Percentiles rank a stretch among this genome's conserved stretches.
Evolutionary conservation across 2,329 filamentous ascomycete genomes (phyloP).

Genomic region (Amauroascus verrucosus): DNA sequence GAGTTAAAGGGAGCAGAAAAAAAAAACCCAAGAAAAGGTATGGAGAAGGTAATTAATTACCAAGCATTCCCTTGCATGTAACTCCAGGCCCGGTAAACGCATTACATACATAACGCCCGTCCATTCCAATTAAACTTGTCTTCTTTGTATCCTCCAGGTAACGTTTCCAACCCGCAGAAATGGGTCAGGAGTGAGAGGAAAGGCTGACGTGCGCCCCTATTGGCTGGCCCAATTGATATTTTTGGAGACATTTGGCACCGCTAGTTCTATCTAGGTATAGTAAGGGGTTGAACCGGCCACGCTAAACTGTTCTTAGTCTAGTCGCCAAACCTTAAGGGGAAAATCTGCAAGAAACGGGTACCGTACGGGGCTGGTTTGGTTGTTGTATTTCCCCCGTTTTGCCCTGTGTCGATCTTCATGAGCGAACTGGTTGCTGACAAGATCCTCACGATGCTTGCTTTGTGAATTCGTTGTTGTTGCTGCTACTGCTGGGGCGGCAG

Average conservation of each 20-base stretch:
- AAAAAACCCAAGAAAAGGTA: neutral
- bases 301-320: neutral
- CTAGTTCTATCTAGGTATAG: neutral
- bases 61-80: neutral
- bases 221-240: neutral
- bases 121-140: too few species aligned
- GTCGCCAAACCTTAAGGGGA: neutral
- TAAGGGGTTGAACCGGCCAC: neutral
- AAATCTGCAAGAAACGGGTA: conserved; percentile 5
- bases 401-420: neutral
- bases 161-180: conserved; percentile 5
- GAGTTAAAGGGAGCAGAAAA: neutral
- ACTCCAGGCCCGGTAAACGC: neutral
- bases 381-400: neutral
- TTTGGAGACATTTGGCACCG: neutral
- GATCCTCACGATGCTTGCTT: neutral
- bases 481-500: neutral
- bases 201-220: conserved; percentile 1
- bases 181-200: conserved; percentile 6
- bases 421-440: neutral
- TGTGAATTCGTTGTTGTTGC: too few species aligned
- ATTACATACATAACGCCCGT: neutral
- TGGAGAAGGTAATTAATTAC: neutral
- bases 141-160: neutral
- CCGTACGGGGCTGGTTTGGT: neutral